Percentiles rank a stretch among this genome's conserved stretches.
phyloP scores from a whole-genome alignment of 108 stramenopile species.

The Hondaea fermentalgiana region DNA sequence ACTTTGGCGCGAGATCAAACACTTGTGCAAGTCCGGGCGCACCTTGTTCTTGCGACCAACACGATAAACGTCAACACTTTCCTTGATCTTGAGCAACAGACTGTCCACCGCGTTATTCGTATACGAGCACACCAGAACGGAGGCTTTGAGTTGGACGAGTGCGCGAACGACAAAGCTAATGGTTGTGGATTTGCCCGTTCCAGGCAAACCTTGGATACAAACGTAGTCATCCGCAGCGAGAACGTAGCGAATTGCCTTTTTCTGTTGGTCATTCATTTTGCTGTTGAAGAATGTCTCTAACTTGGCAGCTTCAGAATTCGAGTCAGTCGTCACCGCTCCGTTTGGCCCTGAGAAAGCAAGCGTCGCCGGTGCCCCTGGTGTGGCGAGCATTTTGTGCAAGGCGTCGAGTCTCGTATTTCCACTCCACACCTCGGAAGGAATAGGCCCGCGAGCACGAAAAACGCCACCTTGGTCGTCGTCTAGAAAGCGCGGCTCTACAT shows the following conservation, averaged over 20 bases:
- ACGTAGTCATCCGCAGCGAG: conserved; percentile 14
- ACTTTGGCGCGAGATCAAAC: not conserved
- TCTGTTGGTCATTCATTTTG: not conserved
- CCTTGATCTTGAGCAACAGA: conserved; percentile 75
- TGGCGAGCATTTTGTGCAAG: not conserved
- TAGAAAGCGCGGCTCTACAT: not conserved
- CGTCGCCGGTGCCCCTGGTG: not conserved
- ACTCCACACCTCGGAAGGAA: not conserved
- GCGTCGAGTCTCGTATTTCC: not conserved
- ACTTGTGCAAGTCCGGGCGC: not conserved
- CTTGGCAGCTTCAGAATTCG: no score
- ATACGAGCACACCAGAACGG: conserved; percentile 84
- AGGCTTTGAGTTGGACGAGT: conserved; percentile 69
- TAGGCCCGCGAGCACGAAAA: not conserved
- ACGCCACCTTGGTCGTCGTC: not conserved
- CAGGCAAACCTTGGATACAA: conserved; percentile 45
- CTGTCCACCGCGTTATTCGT: conserved; percentile 94
- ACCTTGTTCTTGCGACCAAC: not conserved
- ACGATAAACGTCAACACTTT: not conserved
- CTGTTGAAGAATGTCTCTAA: no score
- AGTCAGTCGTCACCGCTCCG: no score
- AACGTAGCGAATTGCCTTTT: not conserved
- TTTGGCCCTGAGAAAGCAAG: no score
- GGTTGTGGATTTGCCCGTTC: conserved; percentile 47
- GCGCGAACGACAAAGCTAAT: conserved; percentile 67